Base-by-base conservation (phyloP, 148 eudicot genomes). In the Diospyros lotus region DNA sequence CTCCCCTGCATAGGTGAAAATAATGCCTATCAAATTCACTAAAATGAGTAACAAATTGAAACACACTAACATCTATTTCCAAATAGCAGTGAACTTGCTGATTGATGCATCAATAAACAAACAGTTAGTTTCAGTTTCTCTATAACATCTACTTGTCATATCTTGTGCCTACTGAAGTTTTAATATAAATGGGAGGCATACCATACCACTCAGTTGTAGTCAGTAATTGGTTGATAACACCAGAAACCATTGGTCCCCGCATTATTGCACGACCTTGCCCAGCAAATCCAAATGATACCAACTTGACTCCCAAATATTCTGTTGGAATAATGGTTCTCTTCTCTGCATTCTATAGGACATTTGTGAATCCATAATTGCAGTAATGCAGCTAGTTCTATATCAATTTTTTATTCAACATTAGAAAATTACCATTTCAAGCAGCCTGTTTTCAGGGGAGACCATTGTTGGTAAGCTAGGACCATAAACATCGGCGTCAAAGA, bases 181-280 rank as follows among this genome's bases (percentile, higher is more conserved):
- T 18, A 56, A 65, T 38, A 0, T 12, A 63, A 53, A 17, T 39
- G 70, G 42, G 58, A 73, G 61, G 73, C 53, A 61, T 54, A 15
- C 9, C 81, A 75, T 83, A 96, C 99, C 99, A 96, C 73, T 96
- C 98, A 44, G 98, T 81, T 17, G 98, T 93, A 74, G 98, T 96
- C 76, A 96, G 94, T 60, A 96, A 83, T 81, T 96, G 99, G 75
- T 91, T 79, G 76, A 96, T 96, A 73, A 96, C 99, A 65, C 99
- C 99, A 72, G 99, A 96, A 67, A 96, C 99, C 99, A 96, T 96
- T 4, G 99, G 99, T n/a, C 98, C 99, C 72, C 99, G 89, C 99
- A 96, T 96, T 62, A 93, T 89, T 73, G 99, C 99, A 76, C 98
- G 98, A 43, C 99, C 99, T 93, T 93, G 96, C 70, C 99, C 98